phyloP scores from a whole-genome alignment of 1,139 yeast genomes.

The Scheffersomyces illinoinensis region DNA sequence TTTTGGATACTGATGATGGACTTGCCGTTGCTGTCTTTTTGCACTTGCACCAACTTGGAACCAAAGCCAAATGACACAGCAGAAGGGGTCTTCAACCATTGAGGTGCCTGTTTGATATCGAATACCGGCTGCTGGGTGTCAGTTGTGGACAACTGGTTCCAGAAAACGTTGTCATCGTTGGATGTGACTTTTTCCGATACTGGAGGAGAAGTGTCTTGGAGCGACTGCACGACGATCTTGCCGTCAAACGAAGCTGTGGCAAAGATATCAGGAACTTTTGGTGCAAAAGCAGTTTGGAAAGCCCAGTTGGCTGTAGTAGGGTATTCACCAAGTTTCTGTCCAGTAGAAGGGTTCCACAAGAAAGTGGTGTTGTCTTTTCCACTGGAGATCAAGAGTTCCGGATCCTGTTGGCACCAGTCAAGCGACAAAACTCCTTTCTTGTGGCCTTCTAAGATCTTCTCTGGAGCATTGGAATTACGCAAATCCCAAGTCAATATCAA shows the following conservation, averaged over 20 bases:
- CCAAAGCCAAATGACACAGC: slow-evolving; percentile 91
- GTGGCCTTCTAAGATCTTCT: slow-evolving; percentile 74
- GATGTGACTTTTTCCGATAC: slow-evolving; percentile 44
- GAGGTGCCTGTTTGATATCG: slow-evolving; percentile 76
- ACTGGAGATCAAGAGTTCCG: slow-evolving; percentile 74
- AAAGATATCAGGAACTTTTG: slow-evolving; percentile 83
- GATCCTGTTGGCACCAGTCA: slow-evolving; percentile 92
- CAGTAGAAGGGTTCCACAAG: slow-evolving; percentile 85
- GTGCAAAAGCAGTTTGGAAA: slow-evolving; percentile 85
- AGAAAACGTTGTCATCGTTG: slow-evolving; percentile 69
- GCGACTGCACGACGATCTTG: slow-evolving; percentile 75
- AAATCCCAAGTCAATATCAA: slow-evolving; percentile 90
- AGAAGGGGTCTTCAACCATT: slow-evolving; percentile 79
- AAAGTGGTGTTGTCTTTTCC: slow-evolving; percentile 89
- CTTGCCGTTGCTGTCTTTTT: slow-evolving; percentile 39
- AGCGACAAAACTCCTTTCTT: slow-evolving; percentile 83
- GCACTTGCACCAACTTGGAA: slow-evolving; percentile 73
- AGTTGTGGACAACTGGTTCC: slow-evolving; percentile 75
- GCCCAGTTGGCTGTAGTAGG: slow-evolving; percentile 96
- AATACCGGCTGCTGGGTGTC: slow-evolving; percentile 77
- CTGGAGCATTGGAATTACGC: slow-evolving; percentile 90
- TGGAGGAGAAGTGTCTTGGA: slow-evolving; percentile 74
- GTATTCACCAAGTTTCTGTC: slow-evolving; percentile 75
- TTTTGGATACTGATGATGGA: slow-evolving; percentile 53
- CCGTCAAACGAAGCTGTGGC: slow-evolving; percentile 95